Evolutionary conservation across 2,329 filamentous ascomycete genomes (phyloP).

Genomic region (Dissoconium aciculare): DNA sequence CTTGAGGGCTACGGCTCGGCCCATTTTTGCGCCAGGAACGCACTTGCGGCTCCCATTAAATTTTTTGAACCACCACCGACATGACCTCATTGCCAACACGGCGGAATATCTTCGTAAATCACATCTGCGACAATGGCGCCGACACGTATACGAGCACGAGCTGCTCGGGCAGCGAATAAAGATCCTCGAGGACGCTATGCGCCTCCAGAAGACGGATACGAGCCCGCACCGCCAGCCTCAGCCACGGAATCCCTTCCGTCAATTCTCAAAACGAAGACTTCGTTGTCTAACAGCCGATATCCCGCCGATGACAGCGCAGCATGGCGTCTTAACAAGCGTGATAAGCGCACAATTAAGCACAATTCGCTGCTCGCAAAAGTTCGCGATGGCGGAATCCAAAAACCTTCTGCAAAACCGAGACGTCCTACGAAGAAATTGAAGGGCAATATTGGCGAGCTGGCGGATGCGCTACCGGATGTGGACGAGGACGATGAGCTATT

Average conservation of each 20-base stretch:
- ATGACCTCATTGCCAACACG: too few relatives aligned
- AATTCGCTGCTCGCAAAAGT: slow-evolving; percentile 48
- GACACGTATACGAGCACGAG: slow-evolving; percentile 8
- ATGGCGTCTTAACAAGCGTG: slow-evolving; percentile 62
- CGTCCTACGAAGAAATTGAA: slow-evolving; percentile 64
- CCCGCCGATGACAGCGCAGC: slow-evolving; percentile 24
- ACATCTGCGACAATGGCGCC: slow-evolving; percentile 12
- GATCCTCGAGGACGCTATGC: slow-evolving; percentile 15
- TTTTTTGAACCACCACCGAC: too few relatives aligned
- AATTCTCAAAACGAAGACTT: slow-evolving; percentile 31
- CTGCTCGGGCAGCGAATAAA: slow-evolving; percentile 5
- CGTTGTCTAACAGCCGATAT: too few relatives aligned
- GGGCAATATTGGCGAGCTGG: slow-evolving; percentile 58
- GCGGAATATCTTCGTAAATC: too few relatives aligned
- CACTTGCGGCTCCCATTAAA: too few relatives aligned
- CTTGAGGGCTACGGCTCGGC: too few relatives aligned
- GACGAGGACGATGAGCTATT: slow-evolving; percentile 22
- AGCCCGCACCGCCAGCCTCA: slow-evolving; percentile 2
- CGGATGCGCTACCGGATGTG: slow-evolving; percentile 60
- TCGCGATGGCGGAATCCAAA: slow-evolving; percentile 49
- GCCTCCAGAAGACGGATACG: slow-evolving; percentile 6
- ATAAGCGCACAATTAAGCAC: slow-evolving; percentile 72
- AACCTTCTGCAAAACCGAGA: slow-evolving; percentile 41
- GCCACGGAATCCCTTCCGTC: slow-evolving; percentile 3
- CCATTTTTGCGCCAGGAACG: too few relatives aligned